Conservation (phyloP, 768 basidiomycete species). For the Tylopilus subfusipes region DNA sequence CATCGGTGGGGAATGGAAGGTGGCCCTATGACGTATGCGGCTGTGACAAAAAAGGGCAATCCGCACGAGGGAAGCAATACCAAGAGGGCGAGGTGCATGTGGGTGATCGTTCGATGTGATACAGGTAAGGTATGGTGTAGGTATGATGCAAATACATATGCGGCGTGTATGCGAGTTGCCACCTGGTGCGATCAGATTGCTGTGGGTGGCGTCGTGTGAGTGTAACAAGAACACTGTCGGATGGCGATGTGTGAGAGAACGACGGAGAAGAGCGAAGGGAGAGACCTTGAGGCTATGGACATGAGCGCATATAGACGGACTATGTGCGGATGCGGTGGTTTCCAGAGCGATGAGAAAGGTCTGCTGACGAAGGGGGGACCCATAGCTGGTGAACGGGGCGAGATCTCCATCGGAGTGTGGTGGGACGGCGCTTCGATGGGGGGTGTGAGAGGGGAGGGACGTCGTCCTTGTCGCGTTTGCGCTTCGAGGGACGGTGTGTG, state of each 20-base stretch:
- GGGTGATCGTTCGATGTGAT: conserved; percentile 19
- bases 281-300: conserved; percentile 2
- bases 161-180: conserved; percentile 14
- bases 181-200: conserved; percentile 7
- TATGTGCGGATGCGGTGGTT: conserved; percentile 21
- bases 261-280: neutral
- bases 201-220: conserved; percentile 3
- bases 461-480: conserved; percentile 41
- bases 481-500: conserved; percentile 50
- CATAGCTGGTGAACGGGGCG: conserved; percentile 11
- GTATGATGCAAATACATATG: conserved; percentile 28
- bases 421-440: conserved; percentile 26
- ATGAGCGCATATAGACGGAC: conserved; percentile 2
- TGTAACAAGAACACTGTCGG: conserved; percentile 8
- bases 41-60: conserved; percentile 3
- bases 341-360: conserved; percentile 13
- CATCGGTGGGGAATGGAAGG: conserved; percentile 19
- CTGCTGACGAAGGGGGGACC: neutral
- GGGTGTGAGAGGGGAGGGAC: conserved; percentile 15
- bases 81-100: conserved; percentile 10
- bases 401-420: conserved; percentile 17
- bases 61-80: neutral
- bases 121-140: conserved; percentile 23
- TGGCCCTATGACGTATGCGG: conserved; percentile 26
- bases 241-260: conserved; percentile 17